phyloP scores from a whole-genome alignment of 2,329 filamentous ascomycete species.

The Hypoxylon sp. region DNA sequence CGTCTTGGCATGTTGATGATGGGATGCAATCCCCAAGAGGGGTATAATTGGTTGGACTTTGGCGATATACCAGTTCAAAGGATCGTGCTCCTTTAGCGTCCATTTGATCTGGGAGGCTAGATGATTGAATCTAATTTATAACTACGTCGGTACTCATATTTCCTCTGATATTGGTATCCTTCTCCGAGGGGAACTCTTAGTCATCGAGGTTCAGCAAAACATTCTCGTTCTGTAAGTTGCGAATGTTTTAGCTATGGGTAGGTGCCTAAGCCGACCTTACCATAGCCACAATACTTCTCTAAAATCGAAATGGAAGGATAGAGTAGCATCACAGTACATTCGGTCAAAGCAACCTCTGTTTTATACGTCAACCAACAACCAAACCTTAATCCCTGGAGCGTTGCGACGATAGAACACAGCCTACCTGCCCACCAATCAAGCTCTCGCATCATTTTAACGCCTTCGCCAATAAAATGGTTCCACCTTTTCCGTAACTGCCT shows the following conservation, averaged over 20 bases:
- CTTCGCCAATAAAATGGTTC: background rate
- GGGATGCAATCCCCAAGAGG: background rate
- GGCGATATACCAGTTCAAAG: conserved; percentile 4
- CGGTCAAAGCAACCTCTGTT: too few relatives aligned
- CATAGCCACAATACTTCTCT: background rate
- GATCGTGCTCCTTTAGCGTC: conserved; percentile 9
- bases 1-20: conserved; percentile 10
- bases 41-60: conserved; percentile 14
- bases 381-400: background rate
- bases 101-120: too few relatives aligned
- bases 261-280: too few relatives aligned
- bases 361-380: background rate
- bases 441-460: background rate
- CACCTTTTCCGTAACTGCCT: background rate
- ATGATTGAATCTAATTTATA: too few relatives aligned
- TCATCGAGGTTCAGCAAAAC: too few relatives aligned
- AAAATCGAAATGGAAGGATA: background rate
- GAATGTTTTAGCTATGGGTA: too few relatives aligned
- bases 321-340: background rate
- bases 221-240: too few relatives aligned
- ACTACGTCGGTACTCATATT: too few relatives aligned
- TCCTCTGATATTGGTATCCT: too few relatives aligned
- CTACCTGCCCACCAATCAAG: background rate
- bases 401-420: background rate
- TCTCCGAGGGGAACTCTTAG: too few relatives aligned